Percentiles rank a stretch among this genome's conserved stretches.
These are phyloP conservation scores for Grifola frondosa DNA, from an alignment of 1,284 basidiomycete genomes.

Conservation along the genomic window DNA sequence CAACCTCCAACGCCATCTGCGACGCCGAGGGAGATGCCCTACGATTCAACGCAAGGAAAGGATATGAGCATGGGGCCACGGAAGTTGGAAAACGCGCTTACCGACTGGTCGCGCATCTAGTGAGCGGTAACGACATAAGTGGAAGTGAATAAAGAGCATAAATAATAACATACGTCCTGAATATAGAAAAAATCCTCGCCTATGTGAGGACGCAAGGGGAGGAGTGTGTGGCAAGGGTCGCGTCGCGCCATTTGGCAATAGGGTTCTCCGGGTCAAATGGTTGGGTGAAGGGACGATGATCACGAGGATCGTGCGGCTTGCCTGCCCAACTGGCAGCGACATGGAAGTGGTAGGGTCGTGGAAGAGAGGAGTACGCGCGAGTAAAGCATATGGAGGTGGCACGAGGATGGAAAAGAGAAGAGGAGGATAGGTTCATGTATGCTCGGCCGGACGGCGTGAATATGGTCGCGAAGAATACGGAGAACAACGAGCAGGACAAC, in stretches of 20 bases:
- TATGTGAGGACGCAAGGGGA: slow-evolving; percentile 44
- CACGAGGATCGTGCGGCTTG: slow-evolving; percentile 56
- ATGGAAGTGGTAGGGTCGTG: slow-evolving; percentile 32
- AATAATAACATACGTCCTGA: slow-evolving; percentile 54
- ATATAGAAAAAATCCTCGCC: slow-evolving; percentile 84
- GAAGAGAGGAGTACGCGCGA: slow-evolving; percentile 23
- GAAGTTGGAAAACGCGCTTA: slow-evolving; percentile 41
- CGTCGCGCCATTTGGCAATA: slow-evolving; percentile 75
- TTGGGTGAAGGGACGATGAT: slow-evolving; percentile 32
- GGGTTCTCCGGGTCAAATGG: slow-evolving; percentile 64
- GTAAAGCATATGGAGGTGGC: too few relatives aligned
- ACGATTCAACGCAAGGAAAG: slow-evolving; percentile 18
- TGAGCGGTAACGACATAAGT: background rate
- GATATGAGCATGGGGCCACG: background rate
- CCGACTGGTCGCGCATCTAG: slow-evolving; percentile 76
- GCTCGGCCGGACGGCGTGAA: too few relatives aligned
- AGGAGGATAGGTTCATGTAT: too few relatives aligned
- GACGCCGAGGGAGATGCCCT: slow-evolving; percentile 77
- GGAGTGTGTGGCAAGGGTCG: too few relatives aligned
- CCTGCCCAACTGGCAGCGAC: slow-evolving; percentile 78
- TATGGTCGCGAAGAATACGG: too few relatives aligned
- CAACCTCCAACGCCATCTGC: slow-evolving; percentile 75
- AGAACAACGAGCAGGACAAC: too few relatives aligned
- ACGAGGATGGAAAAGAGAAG: too few relatives aligned
- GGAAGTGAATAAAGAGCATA: slow-evolving; percentile 3